Conservation (phyloP, 345 rosid genomes). For the Arabis alpina region DNA sequence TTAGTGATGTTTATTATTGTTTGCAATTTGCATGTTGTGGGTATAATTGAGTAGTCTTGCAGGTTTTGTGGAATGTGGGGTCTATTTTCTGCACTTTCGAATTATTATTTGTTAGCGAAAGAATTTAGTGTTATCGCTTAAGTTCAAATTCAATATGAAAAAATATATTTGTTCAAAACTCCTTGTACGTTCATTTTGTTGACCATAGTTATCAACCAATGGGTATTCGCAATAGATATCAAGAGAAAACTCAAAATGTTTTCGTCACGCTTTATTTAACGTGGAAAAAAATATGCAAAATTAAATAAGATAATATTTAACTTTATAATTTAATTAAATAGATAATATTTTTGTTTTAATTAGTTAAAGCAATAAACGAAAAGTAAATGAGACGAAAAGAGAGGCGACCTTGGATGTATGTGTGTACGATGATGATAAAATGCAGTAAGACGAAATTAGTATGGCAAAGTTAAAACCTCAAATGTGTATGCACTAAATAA, state of each 20-base stretch:
- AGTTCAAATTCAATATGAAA: neutral
- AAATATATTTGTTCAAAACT: neutral
- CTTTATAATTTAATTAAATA: neutral
- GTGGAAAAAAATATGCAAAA: too few relatives aligned
- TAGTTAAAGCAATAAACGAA: slow-evolving; percentile 1
- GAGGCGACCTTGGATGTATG: slow-evolving; percentile 10
- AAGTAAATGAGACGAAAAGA: slow-evolving; percentile 5
- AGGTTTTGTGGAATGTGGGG: slow-evolving; percentile 38
- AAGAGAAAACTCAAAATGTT: too few relatives aligned
- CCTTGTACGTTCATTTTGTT: slow-evolving; percentile 4
- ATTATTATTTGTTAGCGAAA: neutral
- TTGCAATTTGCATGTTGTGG: slow-evolving; percentile 46
- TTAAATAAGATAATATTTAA: too few relatives aligned
- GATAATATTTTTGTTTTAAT: neutral
- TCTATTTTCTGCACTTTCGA: slow-evolving; percentile 38
- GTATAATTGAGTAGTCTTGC: slow-evolving; percentile 40
- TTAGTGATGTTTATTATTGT: slow-evolving; percentile 35
- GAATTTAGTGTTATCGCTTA: neutral
- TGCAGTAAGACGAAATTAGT: neutral
- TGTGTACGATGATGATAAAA: slow-evolving; percentile 5
- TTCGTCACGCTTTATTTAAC: too few relatives aligned
- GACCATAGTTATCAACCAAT: neutral
- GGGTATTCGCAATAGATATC: too few relatives aligned
- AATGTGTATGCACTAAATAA: neutral
- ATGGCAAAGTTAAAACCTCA: slow-evolving; percentile 8